A percentile compares a stretch with the other conserved stretches of the same genome.
These are phyloP conservation scores for Hymenoscyphus scutula DNA, from an alignment of 2,329 filamentous ascomycete genomes.

Conservation along the genomic window DNA sequence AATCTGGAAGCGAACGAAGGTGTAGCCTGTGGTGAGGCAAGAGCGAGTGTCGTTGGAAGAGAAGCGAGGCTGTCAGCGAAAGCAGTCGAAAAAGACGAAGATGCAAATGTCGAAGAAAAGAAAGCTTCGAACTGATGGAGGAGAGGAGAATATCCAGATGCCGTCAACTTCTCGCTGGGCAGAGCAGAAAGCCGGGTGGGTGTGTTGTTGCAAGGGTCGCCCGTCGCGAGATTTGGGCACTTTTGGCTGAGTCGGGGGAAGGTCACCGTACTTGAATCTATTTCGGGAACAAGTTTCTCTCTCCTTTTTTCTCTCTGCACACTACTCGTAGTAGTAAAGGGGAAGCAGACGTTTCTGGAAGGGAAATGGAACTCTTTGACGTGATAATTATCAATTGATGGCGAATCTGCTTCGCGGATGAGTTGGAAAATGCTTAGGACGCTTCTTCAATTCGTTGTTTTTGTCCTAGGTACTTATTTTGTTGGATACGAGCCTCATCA, in stretches of 20 bases:
- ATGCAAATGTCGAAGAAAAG: constrained; percentile 7
- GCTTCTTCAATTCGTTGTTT: not conserved
- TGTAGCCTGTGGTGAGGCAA: constrained; percentile 12
- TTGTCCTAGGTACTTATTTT: not conserved
- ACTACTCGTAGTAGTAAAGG: too few species aligned
- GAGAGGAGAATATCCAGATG: not conserved
- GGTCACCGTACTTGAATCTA: not conserved
- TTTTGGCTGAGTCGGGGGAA: not conserved
- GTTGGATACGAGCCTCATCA: not conserved
- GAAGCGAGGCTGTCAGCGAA: constrained; percentile 3
- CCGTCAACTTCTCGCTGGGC: not conserved
- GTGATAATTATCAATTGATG: not conserved
- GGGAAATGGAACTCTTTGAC: not conserved
- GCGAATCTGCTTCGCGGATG: too few species aligned
- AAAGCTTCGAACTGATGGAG: not conserved
- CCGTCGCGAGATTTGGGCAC: not conserved
- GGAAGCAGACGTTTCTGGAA: not conserved
- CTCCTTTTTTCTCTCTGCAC: not conserved
- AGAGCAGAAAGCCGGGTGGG: not conserved
- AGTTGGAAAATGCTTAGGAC: too few species aligned
- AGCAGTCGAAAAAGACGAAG: constrained; percentile 7
- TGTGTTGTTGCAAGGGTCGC: not conserved
- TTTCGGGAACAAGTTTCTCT: too few species aligned
- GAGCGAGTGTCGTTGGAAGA: constrained; percentile 23
- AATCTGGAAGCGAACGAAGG: constrained; percentile 23